phyloP scores from a whole-genome alignment of 2,329 filamentous ascomycete species.

The Curvularia lunata region DNA sequence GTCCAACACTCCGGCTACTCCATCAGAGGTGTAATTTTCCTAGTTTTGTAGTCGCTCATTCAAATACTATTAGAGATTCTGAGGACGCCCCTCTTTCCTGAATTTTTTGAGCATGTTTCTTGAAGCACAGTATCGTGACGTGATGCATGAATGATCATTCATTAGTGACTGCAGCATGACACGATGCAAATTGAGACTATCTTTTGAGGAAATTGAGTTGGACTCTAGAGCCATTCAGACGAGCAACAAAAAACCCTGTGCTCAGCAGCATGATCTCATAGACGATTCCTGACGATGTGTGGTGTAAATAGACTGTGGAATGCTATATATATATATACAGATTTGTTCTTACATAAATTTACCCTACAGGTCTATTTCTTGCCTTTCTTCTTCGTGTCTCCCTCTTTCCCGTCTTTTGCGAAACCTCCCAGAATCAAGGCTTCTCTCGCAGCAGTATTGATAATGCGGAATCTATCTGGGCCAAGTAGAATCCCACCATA shows the following conservation, averaged over 20 bases:
- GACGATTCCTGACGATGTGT: not conserved
- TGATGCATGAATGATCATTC: not conserved
- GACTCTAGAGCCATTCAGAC: not conserved
- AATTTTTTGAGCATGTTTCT: not conserved
- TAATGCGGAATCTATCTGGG: constrained; percentile 86
- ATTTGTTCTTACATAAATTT: not conserved
- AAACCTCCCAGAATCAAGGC: constrained; percentile 79
- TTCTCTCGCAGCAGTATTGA: constrained; percentile 85
- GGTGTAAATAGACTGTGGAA: too few relatives aligned
- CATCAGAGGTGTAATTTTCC: not conserved
- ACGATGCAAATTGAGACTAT: not conserved
- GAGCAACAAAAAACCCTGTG: not conserved
- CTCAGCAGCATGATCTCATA: not conserved
- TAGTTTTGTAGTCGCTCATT: constrained; percentile 7
- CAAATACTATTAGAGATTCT: not conserved
- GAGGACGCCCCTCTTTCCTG: constrained; percentile 2
- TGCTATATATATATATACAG: not conserved
- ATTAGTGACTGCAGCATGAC: not conserved
- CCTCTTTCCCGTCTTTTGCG: constrained; percentile 59
- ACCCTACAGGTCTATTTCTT: constrained; percentile 32
- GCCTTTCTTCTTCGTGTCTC: constrained; percentile 39
- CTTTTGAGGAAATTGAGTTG: not conserved
- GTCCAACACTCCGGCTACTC: constrained; percentile 11
- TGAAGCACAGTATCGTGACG: not conserved
- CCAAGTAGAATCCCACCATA: constrained; percentile 91